These are phyloP conservation scores for Setaria viridis DNA, from an alignment of 202 grass and related monocot species.

Conservation along the genomic window DNA sequence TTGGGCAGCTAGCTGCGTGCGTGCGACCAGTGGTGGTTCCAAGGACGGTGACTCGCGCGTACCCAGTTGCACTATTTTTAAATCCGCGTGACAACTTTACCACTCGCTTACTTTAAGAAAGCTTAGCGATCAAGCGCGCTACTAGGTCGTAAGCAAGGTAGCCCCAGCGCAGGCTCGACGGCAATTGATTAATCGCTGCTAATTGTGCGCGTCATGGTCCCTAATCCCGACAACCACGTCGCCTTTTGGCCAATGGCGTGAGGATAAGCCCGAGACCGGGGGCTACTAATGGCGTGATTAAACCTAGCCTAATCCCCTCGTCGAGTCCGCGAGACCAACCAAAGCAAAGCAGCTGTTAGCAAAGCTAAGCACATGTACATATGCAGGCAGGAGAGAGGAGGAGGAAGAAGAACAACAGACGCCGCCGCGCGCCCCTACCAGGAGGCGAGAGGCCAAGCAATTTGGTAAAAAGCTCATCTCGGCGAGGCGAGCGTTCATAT, in stretches of 20 bases:
- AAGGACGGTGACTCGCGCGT: constrained; percentile 52
- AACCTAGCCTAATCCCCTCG: constrained; percentile 49
- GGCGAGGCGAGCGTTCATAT: constrained; percentile 28
- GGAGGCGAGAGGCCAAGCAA: constrained; percentile 26
- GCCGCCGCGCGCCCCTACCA: not conserved
- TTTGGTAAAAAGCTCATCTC: constrained; percentile 22
- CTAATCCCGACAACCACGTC: constrained; percentile 66
- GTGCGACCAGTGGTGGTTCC: constrained; percentile 61
- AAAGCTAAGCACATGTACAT: not conserved
- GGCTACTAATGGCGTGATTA: constrained; percentile 55
- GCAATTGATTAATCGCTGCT: constrained; percentile 41
- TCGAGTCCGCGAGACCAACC: constrained; percentile 32
- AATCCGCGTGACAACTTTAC: constrained; percentile 59
- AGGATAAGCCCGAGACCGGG: constrained; percentile 50
- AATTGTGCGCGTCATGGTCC: constrained; percentile 56
- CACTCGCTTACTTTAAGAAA: constrained; percentile 54
- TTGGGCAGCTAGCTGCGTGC: constrained; percentile 43
- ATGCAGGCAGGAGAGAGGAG: not conserved
- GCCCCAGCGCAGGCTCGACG: not conserved
- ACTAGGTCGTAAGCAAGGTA: constrained; percentile 14
- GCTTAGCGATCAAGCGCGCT: constrained; percentile 32
- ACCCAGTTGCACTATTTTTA: constrained; percentile 58
- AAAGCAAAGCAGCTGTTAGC: not conserved
- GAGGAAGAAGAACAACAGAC: constrained; percentile 6
- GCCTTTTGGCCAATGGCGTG: constrained; percentile 48